Evolutionary conservation across 257 asterid genomes (phyloP).

Genomic region (Coffea canephora): DNA sequence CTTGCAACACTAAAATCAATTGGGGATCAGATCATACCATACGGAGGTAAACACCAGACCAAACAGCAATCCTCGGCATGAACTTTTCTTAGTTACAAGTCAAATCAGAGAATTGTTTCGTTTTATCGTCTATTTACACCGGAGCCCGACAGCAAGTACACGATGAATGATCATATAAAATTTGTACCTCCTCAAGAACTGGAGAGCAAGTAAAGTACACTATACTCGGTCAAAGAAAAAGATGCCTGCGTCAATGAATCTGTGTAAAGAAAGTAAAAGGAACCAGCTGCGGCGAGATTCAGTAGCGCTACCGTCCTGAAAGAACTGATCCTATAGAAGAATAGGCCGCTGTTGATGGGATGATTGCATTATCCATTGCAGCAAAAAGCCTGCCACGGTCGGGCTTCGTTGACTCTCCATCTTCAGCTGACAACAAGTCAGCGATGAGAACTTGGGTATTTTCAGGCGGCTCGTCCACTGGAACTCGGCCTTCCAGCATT

Average conservation of each 20-base stretch:
- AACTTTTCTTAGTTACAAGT: too few species aligned
- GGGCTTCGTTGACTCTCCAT: slow-evolving; percentile 6
- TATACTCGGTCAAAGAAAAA: not conserved
- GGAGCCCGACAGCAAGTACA: too few species aligned
- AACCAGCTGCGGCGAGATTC: not conserved
- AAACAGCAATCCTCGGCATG: too few species aligned
- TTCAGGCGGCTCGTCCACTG: slow-evolving; percentile 48
- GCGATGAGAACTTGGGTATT: slow-evolving; percentile 44
- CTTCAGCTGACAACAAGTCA: slow-evolving; percentile 43
- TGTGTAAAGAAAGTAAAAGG: not conserved
- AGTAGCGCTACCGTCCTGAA: slow-evolving; percentile 36
- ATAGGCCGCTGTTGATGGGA: slow-evolving; percentile 33
- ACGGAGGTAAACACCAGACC: too few species aligned
- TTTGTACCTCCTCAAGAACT: too few species aligned
- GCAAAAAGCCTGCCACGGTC: slow-evolving; percentile 20
- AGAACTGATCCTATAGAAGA: slow-evolving; percentile 43
- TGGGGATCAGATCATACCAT: too few species aligned
- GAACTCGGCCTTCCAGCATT: slow-evolving; percentile 67
- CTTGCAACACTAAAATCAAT: too few species aligned
- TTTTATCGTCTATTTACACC: too few species aligned
- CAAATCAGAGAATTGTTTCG: too few species aligned
- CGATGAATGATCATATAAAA: too few species aligned
- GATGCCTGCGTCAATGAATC: not conserved
- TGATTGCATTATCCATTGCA: slow-evolving; percentile 21
- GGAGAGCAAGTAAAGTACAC: not conserved